Conservation (phyloP, 208 protist species). For the Trypanosoma vivax region DNA sequence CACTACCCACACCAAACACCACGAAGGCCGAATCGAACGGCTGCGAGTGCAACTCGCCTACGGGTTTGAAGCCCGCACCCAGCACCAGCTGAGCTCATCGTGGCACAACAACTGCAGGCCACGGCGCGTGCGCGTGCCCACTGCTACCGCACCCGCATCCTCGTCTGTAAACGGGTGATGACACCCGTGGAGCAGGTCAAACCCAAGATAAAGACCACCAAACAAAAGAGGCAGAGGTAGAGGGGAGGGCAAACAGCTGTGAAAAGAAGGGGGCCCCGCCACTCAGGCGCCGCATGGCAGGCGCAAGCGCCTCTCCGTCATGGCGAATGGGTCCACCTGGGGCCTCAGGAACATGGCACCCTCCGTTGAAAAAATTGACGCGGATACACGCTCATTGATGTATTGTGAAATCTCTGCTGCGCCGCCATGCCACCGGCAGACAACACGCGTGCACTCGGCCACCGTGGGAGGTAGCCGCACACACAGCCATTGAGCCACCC, state of each 20-base stretch:
- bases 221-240: neutral
- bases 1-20: conserved; percentile 54
- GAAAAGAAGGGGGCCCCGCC: neutral
- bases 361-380: conserved; percentile 5
- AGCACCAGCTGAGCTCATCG: conserved; percentile 89
- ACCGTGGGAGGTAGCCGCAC: conserved; percentile 5
- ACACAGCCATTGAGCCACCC: conserved; percentile 9
- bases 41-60: conserved; percentile 90
- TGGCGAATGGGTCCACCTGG: no score
- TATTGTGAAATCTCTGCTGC: neutral
- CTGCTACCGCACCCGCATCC: neutral
- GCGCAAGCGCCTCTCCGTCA: no score
- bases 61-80: conserved; percentile 90
- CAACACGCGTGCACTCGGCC: conserved; percentile 1
- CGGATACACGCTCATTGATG: neutral
- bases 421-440: neutral
- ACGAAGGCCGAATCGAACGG: conserved; percentile 92
- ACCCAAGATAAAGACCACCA: neutral
- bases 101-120: conserved; percentile 23
- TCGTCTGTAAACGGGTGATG: neutral
- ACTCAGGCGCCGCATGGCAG: no score
- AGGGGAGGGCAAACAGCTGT: neutral
- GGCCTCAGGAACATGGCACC: neutral
- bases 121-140: neutral
- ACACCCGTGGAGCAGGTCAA: neutral